Percentiles rank a stretch among this genome's conserved stretches.
Evolutionary conservation across 371 early-diverging fungal genomes (phyloP).

Genomic region (Phascolomyces articulosus): DNA sequence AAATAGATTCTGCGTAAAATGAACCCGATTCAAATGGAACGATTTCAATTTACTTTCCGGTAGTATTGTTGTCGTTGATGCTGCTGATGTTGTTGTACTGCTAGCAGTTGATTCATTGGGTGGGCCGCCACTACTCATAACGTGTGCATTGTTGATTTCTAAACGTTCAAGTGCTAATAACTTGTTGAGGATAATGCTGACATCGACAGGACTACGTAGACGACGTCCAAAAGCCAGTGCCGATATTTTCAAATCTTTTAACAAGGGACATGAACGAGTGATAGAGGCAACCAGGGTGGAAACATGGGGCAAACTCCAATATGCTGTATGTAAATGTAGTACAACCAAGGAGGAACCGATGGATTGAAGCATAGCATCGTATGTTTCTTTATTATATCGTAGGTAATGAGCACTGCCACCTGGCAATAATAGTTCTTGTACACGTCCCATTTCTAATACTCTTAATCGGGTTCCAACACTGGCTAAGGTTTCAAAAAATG

Average conservation of each 20-base stretch:
- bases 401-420: not conserved
- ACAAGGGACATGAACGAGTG: not conserved
- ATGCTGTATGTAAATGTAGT: not conserved
- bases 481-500: not conserved
- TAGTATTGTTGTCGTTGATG: not conserved
- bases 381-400: slow-evolving; percentile 1
- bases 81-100: no score
- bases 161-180: not conserved
- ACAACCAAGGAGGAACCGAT: not conserved
- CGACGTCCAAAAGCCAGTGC: not conserved
- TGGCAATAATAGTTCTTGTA: not conserved
- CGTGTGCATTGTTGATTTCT: not conserved
- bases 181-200: not conserved
- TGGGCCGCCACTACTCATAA: not conserved
- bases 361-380: not conserved
- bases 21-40: not conserved
- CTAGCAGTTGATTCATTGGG: no score
- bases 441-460: not conserved
- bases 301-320: not conserved
- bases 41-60: not conserved
- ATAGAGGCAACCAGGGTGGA: not conserved
- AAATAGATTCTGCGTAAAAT: not conserved
- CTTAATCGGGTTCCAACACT: not conserved
- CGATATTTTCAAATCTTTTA: not conserved
- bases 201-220: not conserved